Percentiles rank a stretch among this genome's conserved stretches.
Evolutionary conservation across 2,329 filamentous ascomycete genomes (phyloP).

Genomic region (Pestalotiopsis sp.): DNA sequence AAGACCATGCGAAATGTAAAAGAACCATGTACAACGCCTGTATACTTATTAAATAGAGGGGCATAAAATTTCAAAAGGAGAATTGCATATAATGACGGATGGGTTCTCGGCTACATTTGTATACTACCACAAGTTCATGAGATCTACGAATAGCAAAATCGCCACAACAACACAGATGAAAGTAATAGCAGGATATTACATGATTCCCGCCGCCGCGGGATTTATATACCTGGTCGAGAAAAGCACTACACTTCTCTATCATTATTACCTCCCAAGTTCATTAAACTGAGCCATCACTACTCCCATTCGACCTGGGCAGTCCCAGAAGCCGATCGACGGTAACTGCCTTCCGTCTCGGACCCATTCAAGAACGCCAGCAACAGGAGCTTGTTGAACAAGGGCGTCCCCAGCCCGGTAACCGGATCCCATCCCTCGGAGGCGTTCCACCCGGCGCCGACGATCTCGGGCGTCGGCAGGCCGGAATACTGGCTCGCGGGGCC

Average conservation of each 20-base stretch:
- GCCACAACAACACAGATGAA: background rate
- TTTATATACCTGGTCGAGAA: background rate
- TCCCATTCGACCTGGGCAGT: background rate
- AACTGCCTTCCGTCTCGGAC: background rate
- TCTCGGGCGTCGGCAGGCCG: constrained; percentile 23
- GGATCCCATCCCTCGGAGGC: constrained; percentile 46
- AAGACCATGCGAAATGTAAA: background rate
- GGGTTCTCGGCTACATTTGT: background rate
- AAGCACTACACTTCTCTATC: background rate
- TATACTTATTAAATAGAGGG: background rate
- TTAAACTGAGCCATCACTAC: too few species aligned
- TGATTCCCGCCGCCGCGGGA: background rate
- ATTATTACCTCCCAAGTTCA: background rate
- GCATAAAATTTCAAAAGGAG: background rate
- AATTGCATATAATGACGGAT: background rate
- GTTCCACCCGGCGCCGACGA: constrained; percentile 39
- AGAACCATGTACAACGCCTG: background rate
- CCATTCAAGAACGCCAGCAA: constrained; percentile 3
- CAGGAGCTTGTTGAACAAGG: constrained; percentile 38
- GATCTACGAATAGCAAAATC: background rate
- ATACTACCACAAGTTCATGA: background rate
- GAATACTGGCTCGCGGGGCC: constrained; percentile 26
- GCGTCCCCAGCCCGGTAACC: constrained; percentile 46
- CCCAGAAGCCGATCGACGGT: too few species aligned
- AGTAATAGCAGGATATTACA: background rate